Percentiles rank a stretch among this genome's conserved stretches.
Conservation (phyloP, 2,329 filamentous ascomycete genomes). For the Aspergillus brasiliensis region DNA sequence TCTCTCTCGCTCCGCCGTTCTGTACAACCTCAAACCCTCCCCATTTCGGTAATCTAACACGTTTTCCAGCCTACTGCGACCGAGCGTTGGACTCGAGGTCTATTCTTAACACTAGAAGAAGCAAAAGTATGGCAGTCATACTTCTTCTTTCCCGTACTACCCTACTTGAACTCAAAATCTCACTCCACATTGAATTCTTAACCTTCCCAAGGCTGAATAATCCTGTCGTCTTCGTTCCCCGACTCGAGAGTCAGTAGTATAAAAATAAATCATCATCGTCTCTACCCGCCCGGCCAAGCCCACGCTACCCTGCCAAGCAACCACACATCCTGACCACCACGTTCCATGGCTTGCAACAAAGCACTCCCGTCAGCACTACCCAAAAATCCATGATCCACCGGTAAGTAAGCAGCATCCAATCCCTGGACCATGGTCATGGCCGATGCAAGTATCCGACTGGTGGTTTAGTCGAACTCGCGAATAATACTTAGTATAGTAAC, state of each 20-base stretch:
- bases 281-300: not conserved
- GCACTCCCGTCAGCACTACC: constrained; percentile 7
- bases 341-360: constrained; percentile 7
- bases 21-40: not conserved
- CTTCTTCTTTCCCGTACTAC: not conserved
- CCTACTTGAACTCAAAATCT: not conserved
- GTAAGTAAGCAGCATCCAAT: not conserved
- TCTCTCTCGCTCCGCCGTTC: not conserved
- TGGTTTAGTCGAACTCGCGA: not conserved
- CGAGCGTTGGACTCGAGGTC: not conserved
- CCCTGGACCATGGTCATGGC: too few species aligned
- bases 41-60: not conserved
- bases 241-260: not conserved
- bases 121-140: not conserved
- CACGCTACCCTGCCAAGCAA: constrained; percentile 2
- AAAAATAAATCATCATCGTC: not conserved
- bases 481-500: not conserved
- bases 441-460: too few species aligned
- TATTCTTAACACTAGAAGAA: not conserved
- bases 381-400: not conserved
- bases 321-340: constrained; percentile 5
- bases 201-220: not conserved
- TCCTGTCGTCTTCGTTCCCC: not conserved
- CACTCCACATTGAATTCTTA: not conserved
- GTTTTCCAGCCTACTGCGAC: not conserved